Evolutionary conservation across 306 rosid species (phyloP), one percentile per base, ranked within the genome.

Genomic region (Spatholobus suberectus): DNA sequence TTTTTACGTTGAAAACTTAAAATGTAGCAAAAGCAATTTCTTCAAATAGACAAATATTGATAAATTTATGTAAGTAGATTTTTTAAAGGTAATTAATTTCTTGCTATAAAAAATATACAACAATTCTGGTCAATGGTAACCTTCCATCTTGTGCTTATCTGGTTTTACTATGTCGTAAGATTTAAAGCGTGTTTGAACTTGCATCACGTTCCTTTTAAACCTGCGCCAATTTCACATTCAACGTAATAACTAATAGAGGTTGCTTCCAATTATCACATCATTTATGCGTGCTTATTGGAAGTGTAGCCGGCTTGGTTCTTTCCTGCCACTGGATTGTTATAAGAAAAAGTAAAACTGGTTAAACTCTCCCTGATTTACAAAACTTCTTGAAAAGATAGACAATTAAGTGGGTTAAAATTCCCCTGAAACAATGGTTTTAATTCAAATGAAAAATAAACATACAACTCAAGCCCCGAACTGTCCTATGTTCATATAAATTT

Each of bases 401-500:
- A 35, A 20, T 51, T 4, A 43, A 44, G 41, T 44, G 24, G 66
- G 34, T 49, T 61, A 5, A 71, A 47, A 77, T 67, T 37, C 73
- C 58, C 13, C 77, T 7, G 17, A 63, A 32, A 13, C 40, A 35
- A 37, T 20, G 44, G 62, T 20, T 67, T 4, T 49, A 20, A 51
- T 26, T 65, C 67, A 55, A 43, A 71, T 41, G n/a, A 37, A 18
- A 73, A 55, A 52, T 15, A 18, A 8, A 43, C 11, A 70, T 59
- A 46, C 78, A 81, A 67, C 46, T 6, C 73, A 32, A 72, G 35
- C 35, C 35, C 5, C 80, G 43, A 82, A 18, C 66, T 43, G 59
- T 23, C 58, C 17, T 43, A 69, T 35, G 49, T 61, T 82, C 77
- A 81, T 24, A 21, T 4, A 38, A 66, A 51, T 72, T 86, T 79